Conservation (phyloP, 2,329 filamentous ascomycete genomes). For the Diplodia intermedia region DNA sequence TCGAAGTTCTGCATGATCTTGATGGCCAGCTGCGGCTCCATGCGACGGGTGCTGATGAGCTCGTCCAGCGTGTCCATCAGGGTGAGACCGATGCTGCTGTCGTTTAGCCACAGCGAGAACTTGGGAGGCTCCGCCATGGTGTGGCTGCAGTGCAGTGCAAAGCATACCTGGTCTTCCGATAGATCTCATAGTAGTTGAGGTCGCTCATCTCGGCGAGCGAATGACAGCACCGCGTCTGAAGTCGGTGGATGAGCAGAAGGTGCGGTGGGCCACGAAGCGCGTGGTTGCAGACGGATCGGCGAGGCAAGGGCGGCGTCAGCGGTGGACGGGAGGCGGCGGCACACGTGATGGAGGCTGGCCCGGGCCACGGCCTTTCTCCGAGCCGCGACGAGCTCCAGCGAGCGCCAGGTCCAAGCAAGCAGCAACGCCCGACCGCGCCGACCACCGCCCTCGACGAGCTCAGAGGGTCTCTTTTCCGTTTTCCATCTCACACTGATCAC, state of each 20-base stretch:
- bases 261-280: conserved; percentile 34
- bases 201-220: conserved; percentile 42
- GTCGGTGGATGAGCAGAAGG: conserved; percentile 34
- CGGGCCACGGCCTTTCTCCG: conserved; percentile 20
- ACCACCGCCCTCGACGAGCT: conserved; percentile 18
- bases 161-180: conserved; percentile 92
- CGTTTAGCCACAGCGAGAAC: conserved; percentile 39
- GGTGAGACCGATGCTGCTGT: conserved; percentile 81
- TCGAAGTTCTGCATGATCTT: conserved; percentile 97
- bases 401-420: conserved; percentile 29
- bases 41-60: conserved; percentile 90
- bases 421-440: conserved; percentile 25
- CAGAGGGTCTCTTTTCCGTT: conserved; percentile 22
- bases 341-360: background rate
- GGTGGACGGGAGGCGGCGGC: conserved; percentile 1
- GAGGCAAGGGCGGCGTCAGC: conserved; percentile 12
- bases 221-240: background rate
- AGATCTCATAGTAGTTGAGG: conserved; percentile 85
- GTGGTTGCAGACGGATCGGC: conserved; percentile 33
- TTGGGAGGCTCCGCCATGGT: background rate
- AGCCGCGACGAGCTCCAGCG: conserved; percentile 30
- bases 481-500: conserved; percentile 14
- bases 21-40: conserved; percentile 98
- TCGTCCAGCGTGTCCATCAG: conserved; percentile 97
- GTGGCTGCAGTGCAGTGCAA: conserved; percentile 38